phyloP scores from a whole-genome alignment of 2,329 filamentous ascomycete species.

The Nemania bipapillata region DNA sequence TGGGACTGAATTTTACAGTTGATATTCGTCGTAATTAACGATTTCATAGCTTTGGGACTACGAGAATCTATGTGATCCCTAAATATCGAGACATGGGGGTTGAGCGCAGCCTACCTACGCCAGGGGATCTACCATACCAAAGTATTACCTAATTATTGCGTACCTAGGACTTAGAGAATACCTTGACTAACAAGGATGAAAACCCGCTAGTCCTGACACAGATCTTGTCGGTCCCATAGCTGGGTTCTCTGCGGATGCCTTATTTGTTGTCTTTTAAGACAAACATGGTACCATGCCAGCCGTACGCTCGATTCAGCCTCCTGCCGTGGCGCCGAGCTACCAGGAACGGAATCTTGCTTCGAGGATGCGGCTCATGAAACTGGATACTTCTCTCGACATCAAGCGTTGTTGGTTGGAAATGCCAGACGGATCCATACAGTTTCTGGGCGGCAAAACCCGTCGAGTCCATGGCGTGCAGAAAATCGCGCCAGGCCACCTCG shows the following conservation, averaged over 20 bases:
- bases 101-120: too few species aligned
- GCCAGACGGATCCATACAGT: constrained; percentile 70
- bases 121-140: too few species aligned
- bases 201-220: too few species aligned
- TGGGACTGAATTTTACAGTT: too few species aligned
- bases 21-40: too few species aligned
- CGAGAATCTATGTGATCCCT: too few species aligned
- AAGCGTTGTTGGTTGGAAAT: constrained; percentile 60
- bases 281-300: constrained; percentile 62
- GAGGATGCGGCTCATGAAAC: constrained; percentile 70
- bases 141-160: too few species aligned
- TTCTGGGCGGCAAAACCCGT: constrained; percentile 66
- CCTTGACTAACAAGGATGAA: too few species aligned
- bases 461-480: constrained; percentile 62
- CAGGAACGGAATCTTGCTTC: constrained; percentile 61
- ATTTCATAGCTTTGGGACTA: too few species aligned
- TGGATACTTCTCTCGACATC: constrained; percentile 62
- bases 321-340: constrained; percentile 61
- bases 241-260: neutral
- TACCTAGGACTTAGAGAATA: too few species aligned
- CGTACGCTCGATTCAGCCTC: constrained; percentile 62
- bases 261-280: constrained; percentile 31
- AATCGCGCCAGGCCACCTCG: constrained; percentile 64
- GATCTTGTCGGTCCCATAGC: too few species aligned
- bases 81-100: too few species aligned